These are phyloP conservation scores for Diplocarpon rosae DNA, from an alignment of 2,329 filamentous ascomycete species.

Conservation along the genomic window DNA sequence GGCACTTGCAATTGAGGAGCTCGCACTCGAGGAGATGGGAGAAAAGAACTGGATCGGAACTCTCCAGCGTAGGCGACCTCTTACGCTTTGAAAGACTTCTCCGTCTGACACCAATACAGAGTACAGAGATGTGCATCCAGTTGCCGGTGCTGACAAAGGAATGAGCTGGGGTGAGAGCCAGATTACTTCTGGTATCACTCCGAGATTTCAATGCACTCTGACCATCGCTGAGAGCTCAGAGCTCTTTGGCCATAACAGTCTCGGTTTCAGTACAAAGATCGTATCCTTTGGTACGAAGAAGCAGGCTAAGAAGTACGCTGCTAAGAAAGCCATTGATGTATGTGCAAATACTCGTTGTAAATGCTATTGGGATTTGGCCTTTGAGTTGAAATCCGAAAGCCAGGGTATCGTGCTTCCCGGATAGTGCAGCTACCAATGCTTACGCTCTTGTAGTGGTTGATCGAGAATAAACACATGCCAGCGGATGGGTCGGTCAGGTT, in stretches of 20 bases:
- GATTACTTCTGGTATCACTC: background rate
- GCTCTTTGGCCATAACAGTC: conserved; percentile 12
- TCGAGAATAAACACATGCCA: conserved; percentile 23
- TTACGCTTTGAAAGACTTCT: background rate
- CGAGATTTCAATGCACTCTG: conserved; percentile 17
- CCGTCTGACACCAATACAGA: conserved; percentile 12
- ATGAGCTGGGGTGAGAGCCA: background rate
- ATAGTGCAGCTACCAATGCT: too few species aligned
- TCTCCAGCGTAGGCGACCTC: conserved; percentile 15
- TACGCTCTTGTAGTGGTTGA: conserved; percentile 15
- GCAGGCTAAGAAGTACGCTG: conserved; percentile 24
- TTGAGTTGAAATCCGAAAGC: too few species aligned
- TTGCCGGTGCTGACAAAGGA: background rate
- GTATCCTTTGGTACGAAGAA: conserved; percentile 23
- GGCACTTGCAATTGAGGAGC: conserved; percentile 8
- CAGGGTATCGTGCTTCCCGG: too few species aligned
- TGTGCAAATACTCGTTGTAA: too few species aligned
- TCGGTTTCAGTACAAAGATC: background rate
- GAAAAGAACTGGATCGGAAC: conserved; percentile 25
- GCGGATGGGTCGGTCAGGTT: conserved; percentile 19
- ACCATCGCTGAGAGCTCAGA: conserved; percentile 16
- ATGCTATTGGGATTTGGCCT: too few species aligned
- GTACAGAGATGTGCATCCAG: conserved; percentile 17
- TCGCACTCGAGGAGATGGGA: conserved; percentile 17
- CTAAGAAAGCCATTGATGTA: conserved; percentile 24